Percentiles rank a stretch among this genome's conserved stretches.
These are phyloP conservation scores for Aspergillus neoniger DNA, from an alignment of 2,329 filamentous ascomycete genomes.

Conservation along the genomic window DNA sequence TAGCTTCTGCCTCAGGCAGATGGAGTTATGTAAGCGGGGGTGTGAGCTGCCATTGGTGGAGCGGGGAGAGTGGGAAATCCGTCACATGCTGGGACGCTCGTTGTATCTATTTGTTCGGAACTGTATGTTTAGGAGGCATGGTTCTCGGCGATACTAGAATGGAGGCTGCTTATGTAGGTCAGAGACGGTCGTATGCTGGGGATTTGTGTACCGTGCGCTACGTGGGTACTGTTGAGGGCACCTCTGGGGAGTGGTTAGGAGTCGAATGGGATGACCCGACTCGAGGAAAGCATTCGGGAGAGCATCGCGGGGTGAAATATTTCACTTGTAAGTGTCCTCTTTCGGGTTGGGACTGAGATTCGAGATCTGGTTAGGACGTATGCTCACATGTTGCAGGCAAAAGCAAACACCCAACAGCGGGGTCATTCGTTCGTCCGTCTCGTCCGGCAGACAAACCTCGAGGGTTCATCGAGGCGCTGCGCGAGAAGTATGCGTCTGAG, in stretches of 20 bases:
- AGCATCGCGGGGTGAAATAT: slow-evolving; percentile 75
- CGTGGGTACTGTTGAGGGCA: slow-evolving; percentile 73
- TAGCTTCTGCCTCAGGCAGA: neutral
- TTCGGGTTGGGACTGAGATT: too few species aligned
- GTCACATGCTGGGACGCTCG: neutral
- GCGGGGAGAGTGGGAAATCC: neutral
- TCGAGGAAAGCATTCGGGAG: slow-evolving; percentile 88
- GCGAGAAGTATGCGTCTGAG: slow-evolving; percentile 78
- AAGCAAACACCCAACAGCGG: slow-evolving; percentile 67
- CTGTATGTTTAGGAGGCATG: too few species aligned
- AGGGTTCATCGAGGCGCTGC: slow-evolving; percentile 77
- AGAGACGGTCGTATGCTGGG: slow-evolving; percentile 77
- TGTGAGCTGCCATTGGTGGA: slow-evolving; percentile 11
- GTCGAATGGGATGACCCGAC: slow-evolving; percentile 93
- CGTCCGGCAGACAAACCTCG: slow-evolving; percentile 67
- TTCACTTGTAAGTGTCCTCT: slow-evolving; percentile 67
- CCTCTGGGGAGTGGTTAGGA: slow-evolving; percentile 80
- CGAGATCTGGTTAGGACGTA: too few species aligned
- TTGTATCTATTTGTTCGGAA: neutral
- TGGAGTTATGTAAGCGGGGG: slow-evolving; percentile 28
- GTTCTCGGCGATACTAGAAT: neutral
- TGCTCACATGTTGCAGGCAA: slow-evolving; percentile 50
- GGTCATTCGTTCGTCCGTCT: slow-evolving; percentile 82
- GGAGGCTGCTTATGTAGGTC: slow-evolving; percentile 41
- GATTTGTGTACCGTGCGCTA: slow-evolving; percentile 84